These are phyloP conservation scores for Penicillium freii DNA, from an alignment of 2,329 filamentous ascomycete species.

Conservation along the genomic window DNA sequence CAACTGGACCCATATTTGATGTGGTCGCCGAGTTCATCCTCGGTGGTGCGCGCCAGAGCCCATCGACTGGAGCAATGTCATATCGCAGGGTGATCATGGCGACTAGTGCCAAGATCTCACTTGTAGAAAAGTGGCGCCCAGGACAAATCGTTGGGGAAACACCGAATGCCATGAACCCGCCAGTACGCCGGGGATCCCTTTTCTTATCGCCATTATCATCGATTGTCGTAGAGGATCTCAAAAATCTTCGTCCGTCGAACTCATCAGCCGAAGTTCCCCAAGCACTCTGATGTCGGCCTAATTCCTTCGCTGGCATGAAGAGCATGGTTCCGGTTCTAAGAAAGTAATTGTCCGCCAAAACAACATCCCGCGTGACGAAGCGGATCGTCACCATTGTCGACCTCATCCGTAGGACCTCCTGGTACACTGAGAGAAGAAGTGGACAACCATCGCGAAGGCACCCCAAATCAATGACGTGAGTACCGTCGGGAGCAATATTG, in stretches of 20 bases:
- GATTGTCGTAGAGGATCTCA: not conserved
- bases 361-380: not conserved
- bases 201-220: not conserved
- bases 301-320: not conserved
- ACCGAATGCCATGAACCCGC: not conserved
- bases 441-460: not conserved
- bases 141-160: not conserved
- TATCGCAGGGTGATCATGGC: not conserved
- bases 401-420: not conserved
- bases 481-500: not conserved
- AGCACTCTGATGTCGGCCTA: not conserved
- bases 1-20: not conserved
- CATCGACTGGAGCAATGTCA: not conserved
- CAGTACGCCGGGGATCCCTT: not conserved
- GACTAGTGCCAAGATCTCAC: not conserved
- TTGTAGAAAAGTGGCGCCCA: not conserved
- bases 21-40: not conserved
- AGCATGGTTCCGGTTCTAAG: not conserved
- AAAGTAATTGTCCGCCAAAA: not conserved
- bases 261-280: not conserved
- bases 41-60: not conserved
- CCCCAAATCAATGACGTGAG: not conserved
- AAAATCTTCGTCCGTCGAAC: not conserved
- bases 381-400: not conserved
- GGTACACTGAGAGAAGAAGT: not conserved